Percentiles rank a stretch among this genome's conserved stretches.
phyloP scores from a whole-genome alignment of 768 basidiomycete genomes.

The Tylopilus cervinicoccineus region DNA sequence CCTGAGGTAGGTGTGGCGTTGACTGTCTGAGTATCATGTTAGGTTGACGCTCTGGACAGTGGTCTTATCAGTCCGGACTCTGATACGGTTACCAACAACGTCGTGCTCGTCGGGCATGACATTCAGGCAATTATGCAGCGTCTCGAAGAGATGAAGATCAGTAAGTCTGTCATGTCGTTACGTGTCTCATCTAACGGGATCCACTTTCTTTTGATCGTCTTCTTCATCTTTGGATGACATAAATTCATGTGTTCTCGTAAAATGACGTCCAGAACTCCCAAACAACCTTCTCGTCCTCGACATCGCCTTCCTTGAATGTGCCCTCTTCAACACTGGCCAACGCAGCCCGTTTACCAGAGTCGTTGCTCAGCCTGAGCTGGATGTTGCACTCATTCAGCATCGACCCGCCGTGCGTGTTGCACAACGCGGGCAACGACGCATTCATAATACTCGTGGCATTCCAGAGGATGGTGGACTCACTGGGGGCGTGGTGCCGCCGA shows the following conservation, averaged over 20 bases:
- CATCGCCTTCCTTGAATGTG: constrained; percentile 57
- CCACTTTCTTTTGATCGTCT: not conserved
- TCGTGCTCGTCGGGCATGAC: constrained; percentile 70
- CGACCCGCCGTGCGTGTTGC: constrained; percentile 38
- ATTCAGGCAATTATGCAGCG: constrained; percentile 51
- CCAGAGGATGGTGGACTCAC: constrained; percentile 64
- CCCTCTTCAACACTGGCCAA: constrained; percentile 53
- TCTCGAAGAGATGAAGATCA: constrained; percentile 77
- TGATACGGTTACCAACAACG: constrained; percentile 62
- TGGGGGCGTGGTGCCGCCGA: constrained; percentile 20
- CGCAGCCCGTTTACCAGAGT: constrained; percentile 51
- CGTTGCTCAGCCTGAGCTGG: constrained; percentile 59
- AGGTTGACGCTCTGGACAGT: constrained; percentile 36
- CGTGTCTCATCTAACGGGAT: not conserved
- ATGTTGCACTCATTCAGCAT: constrained; percentile 57
- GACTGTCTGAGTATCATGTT: not conserved
- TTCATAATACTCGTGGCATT: constrained; percentile 64
- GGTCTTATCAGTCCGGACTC: constrained; percentile 75
- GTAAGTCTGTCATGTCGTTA: constrained; percentile 39
- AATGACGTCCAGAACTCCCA: constrained; percentile 57
- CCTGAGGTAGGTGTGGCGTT: constrained; percentile 48
- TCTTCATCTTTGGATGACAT: not conserved
- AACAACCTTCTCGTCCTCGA: constrained; percentile 71
- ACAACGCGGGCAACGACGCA: constrained; percentile 82
- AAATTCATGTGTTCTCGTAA: too few species aligned